A percentile compares a stretch with the other conserved stretches of the same genome.
These are phyloP conservation scores for Carex littledalei DNA, from an alignment of 176 grass and related monocot species.

Conservation along the genomic window DNA sequence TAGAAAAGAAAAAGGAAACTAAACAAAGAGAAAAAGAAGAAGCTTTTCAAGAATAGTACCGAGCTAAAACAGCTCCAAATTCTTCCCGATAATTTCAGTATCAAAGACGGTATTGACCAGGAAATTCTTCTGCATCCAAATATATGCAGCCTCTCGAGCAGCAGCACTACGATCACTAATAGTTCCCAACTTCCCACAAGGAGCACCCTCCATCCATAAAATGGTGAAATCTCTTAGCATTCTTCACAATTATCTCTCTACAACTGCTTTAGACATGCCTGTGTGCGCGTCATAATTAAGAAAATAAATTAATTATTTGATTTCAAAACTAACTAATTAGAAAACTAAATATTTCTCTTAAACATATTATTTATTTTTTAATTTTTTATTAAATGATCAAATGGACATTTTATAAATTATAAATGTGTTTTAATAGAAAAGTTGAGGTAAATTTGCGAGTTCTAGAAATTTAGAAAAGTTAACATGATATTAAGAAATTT, in stretches of 20 bases:
- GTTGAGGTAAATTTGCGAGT: no score
- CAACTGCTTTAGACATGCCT: slow-evolving; percentile 57
- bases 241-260: slow-evolving; percentile 75
- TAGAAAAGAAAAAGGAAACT: background rate
- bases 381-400: no score
- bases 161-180: slow-evolving; percentile 43
- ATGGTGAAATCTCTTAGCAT: slow-evolving; percentile 89
- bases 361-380: no score
- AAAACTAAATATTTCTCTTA: no score
- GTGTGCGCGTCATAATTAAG: no score
- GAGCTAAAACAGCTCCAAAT: background rate
- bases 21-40: background rate
- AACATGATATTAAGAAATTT: no score
- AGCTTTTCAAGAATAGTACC: background rate
- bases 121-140: slow-evolving; percentile 4
- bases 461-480: no score
- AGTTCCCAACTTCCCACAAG: slow-evolving; percentile 47
- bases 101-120: no score
- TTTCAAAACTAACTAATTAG: no score
- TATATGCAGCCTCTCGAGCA: background rate
- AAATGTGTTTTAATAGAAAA: no score
- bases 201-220: slow-evolving; percentile 84
- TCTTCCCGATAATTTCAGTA: background rate
- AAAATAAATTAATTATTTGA: no score
- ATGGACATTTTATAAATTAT: no score